Evolutionary conservation across 164 flowering plant species (phyloP), one percentile per base, ranked within the genome.

Genomic region (Magnolia kwangsiensis): DNA sequence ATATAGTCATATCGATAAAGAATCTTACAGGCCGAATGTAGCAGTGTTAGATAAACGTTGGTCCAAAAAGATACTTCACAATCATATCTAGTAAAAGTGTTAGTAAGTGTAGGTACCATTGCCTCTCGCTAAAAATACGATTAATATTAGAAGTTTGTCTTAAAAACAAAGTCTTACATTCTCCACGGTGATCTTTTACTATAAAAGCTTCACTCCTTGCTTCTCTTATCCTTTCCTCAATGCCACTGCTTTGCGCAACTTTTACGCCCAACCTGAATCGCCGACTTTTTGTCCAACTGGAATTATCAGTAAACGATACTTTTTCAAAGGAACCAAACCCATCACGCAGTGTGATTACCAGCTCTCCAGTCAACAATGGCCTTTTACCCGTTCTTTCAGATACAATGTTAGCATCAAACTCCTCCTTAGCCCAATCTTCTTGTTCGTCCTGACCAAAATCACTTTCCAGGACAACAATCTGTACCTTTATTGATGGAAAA

Each of bases 371-470:
- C 72, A 89, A 63, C 73, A 91, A 71, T 27, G 96, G 92, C 75
- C 87, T 78, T 79, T 80, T 89, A 4, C 93, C 92, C 16, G 86
- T 88, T 70, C 96, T 83, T 77, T 84, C 87, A 55, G 84, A 23
- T 49, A 92, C 93, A 24, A 89, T 82, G 83, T 90, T 91, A 78
- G 87, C 84, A 59, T 91, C 91, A 84, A 93, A 93, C 78, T 89
- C 95, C 80, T 93, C 93, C 74, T 86, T 84, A 5, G 86, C 82
- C 98, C 98, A 93, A 31, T 76, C 90, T 68, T 90, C 92, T 72
- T 89, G 92, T 76, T 88, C 88, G 81, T 93, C 94, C 79, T 85
- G 86, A 74, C 89, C 90, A 72, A 93, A 93, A 80, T 91, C 93
- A 73, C 96, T 96, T 83, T 91, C 92, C 66, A 93, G 92, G 23